Percentiles rank a stretch among this genome's conserved stretches.
Evolutionary conservation across 2,329 filamentous ascomycete genomes (phyloP).

Genomic region (Cordyceps tenuipes): DNA sequence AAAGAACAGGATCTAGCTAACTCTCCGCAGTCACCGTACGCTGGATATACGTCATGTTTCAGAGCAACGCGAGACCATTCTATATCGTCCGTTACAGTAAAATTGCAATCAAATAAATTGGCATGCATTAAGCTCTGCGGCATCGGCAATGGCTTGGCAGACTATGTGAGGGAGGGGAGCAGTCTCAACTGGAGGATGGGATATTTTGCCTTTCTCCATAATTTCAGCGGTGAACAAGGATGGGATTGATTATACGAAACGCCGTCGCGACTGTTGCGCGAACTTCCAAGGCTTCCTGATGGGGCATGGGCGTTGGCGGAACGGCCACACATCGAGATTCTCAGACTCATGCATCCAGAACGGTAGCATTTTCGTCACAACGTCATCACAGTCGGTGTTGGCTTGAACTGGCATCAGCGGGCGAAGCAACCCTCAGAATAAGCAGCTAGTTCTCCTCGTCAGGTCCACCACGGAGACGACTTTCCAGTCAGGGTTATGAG

Average conservation of each 20-base stretch:
- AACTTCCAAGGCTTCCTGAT: neutral
- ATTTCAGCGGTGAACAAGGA: neutral
- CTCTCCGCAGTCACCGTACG: neutral
- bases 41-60: neutral
- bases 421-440: neutral
- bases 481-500: neutral
- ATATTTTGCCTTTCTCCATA: constrained; percentile 6
- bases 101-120: neutral
- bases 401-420: neutral
- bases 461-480: neutral
- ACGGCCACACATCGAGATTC: neutral
- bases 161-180: neutral
- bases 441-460: neutral
- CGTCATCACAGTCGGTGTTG: neutral
- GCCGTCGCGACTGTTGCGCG: neutral
- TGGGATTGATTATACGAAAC: constrained; percentile 2
- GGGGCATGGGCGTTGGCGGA: neutral
- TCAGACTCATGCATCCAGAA: neutral
- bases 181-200: neutral
- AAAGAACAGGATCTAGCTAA: neutral
- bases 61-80: neutral
- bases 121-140: neutral
- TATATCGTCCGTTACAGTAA: neutral
- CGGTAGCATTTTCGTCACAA: neutral
- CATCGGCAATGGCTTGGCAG: neutral